These are phyloP conservation scores for Cutaneotrichosporon mucoides DNA, from an alignment of 1,284 basidiomycete genomes.

Conservation along the genomic window DNA sequence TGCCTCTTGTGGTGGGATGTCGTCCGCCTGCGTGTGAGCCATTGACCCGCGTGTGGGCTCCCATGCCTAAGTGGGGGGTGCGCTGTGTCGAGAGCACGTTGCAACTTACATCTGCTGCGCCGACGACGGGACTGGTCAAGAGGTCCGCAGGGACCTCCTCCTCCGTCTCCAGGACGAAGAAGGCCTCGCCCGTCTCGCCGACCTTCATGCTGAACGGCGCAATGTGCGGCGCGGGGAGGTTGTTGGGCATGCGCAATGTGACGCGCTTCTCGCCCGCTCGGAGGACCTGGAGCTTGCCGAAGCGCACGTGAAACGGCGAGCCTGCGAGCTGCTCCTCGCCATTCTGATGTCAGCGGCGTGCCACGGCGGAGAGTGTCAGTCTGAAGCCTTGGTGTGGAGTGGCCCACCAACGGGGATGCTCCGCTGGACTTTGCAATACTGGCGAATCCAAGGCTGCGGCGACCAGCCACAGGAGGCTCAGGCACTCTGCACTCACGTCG, in stretches of 20 bases:
- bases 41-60: neutral
- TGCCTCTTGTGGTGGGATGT: neutral
- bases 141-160: constrained; percentile 89
- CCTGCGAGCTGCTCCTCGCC: constrained; percentile 68
- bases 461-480: no score
- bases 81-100: no score
- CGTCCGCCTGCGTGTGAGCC: constrained; percentile 8
- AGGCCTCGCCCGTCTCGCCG: constrained; percentile 96
- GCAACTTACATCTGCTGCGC: constrained; percentile 44
- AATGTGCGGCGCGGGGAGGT: constrained; percentile 45
- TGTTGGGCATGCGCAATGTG: constrained; percentile 62
- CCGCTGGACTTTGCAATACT: no score
- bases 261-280: constrained; percentile 94
- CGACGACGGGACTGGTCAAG: constrained; percentile 84
- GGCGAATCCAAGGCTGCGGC: no score
- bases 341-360: constrained; percentile 19
- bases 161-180: constrained; percentile 97
- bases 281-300: constrained; percentile 96
- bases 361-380: no score
- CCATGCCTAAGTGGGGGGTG: no score
- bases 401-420: no score
- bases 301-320: constrained; percentile 96
- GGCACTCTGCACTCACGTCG: constrained; percentile 46
- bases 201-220: constrained; percentile 96
- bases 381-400: neutral